These are phyloP conservation scores for Podaxis mareebaensis DNA, from an alignment of 768 basidiomycete species.

Conservation along the genomic window DNA sequence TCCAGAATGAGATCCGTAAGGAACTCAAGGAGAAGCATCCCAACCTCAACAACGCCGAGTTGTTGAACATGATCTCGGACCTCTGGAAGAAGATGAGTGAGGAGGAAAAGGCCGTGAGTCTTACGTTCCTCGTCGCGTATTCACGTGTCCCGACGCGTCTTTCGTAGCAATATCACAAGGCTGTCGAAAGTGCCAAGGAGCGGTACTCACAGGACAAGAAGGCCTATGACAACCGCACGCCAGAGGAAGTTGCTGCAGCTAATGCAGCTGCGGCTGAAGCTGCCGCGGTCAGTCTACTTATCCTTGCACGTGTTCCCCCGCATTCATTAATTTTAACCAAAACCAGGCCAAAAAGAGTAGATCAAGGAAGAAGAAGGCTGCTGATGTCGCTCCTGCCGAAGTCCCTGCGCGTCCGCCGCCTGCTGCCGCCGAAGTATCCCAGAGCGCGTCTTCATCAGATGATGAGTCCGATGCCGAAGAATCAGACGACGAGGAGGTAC, in stretches of 20 bases:
- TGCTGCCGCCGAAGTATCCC: constrained; percentile 25
- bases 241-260: constrained; percentile 47
- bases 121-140: constrained; percentile 16
- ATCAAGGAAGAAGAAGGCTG: constrained; percentile 27
- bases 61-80: constrained; percentile 69
- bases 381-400: constrained; percentile 20
- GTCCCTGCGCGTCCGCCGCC: constrained; percentile 28
- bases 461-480: constrained; percentile 33
- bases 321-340: constrained; percentile 16
- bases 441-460: constrained; percentile 30
- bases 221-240: constrained; percentile 60
- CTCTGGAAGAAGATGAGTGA: constrained; percentile 71
- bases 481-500: constrained; percentile 38
- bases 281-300: constrained; percentile 31
- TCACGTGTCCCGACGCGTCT: constrained; percentile 8
- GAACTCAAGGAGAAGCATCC: constrained; percentile 69
- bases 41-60: constrained; percentile 64
- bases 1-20: constrained; percentile 88
- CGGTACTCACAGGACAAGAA: constrained; percentile 64
- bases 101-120: constrained; percentile 73
- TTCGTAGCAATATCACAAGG: constrained; percentile 52
- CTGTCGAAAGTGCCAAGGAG: constrained; percentile 60
- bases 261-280: constrained; percentile 45
- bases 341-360: constrained; percentile 34
- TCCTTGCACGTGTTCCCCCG: background rate